Conservation (phyloP, 352 stramenopile species). For the Globisporangium apiculatum region DNA sequence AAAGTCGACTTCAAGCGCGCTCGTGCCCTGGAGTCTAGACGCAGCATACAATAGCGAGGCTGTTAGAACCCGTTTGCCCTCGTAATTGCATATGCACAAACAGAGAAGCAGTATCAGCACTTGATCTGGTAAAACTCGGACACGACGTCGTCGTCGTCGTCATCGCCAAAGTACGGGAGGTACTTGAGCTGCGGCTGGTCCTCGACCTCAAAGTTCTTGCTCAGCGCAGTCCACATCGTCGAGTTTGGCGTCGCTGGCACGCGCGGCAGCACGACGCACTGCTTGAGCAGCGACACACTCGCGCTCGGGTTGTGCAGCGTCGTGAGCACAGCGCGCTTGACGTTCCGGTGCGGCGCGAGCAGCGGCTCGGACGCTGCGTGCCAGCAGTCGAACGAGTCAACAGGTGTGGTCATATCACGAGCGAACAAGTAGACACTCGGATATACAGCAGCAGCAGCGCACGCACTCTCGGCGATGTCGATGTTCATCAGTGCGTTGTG, state of each 20-base stretch:
- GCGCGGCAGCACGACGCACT: conserved; percentile 39
- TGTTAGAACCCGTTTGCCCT: neutral
- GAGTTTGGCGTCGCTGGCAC: conserved; percentile 39
- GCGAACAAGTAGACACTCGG: no score
- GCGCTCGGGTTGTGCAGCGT: conserved; percentile 18
- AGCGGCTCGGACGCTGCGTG: conserved; percentile 38
- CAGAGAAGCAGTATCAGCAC: conserved; percentile 12
- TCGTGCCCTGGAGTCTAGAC: conserved; percentile 55
- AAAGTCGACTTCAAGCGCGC: conserved; percentile 61
- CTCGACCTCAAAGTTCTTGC: conserved; percentile 79
- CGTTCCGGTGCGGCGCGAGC: conserved; percentile 12
- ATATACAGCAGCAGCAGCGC: neutral
- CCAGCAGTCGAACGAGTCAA: neutral
- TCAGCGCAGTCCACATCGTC: conserved; percentile 77
- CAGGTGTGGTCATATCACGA: neutral
- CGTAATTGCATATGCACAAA: neutral
- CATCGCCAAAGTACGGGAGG: conserved; percentile 66
- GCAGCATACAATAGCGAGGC: neutral
- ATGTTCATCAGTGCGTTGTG: conserved; percentile 39
- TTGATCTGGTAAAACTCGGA: conserved; percentile 83
- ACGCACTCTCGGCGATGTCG: conserved; percentile 40
- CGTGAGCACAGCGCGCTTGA: conserved; percentile 21
- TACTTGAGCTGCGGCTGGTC: conserved; percentile 80
- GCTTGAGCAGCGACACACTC: conserved; percentile 22
- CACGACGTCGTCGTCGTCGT: conserved; percentile 81